Conservation (phyloP, 768 basidiomycete species). For the Rhizopogon vinicolor region DNA sequence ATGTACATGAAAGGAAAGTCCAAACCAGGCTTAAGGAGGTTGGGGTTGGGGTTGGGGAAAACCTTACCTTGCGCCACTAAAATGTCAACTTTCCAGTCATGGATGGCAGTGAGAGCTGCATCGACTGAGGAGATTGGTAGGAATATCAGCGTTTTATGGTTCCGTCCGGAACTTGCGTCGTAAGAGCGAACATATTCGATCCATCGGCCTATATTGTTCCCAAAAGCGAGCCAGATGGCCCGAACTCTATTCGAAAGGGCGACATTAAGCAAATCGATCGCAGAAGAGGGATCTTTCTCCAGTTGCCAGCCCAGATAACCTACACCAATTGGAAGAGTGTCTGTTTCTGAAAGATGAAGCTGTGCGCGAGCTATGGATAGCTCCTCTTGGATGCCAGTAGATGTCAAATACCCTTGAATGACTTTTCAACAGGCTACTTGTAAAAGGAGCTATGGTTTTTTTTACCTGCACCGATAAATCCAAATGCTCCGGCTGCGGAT, state of each 20-base stretch:
- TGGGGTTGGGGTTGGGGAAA: constrained; percentile 6
- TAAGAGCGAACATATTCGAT: constrained; percentile 53
- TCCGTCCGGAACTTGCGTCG: constrained; percentile 37
- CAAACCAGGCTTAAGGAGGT: not conserved
- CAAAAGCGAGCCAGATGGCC: constrained; percentile 77
- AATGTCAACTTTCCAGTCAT: constrained; percentile 68
- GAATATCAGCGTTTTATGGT: constrained; percentile 50
- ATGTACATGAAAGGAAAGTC: constrained; percentile 2
- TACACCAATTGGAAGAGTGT: constrained; percentile 57
- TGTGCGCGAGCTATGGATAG: constrained; percentile 46
- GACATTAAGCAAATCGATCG: constrained; percentile 39
- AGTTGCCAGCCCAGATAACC: constrained; percentile 73
- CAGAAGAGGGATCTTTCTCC: constrained; percentile 40
- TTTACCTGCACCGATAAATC: constrained; percentile 64
- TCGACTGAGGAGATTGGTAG: constrained; percentile 59
- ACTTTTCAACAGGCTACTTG: constrained; percentile 4
- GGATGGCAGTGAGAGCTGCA: constrained; percentile 54
- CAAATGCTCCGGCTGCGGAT: constrained; percentile 67
- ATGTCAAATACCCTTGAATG: constrained; percentile 41
- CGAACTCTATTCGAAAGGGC: constrained; percentile 53
- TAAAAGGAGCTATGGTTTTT: not conserved
- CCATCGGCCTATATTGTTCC: constrained; percentile 54
- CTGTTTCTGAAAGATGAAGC: constrained; percentile 28
- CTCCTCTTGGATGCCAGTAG: constrained; percentile 44
- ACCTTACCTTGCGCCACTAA: constrained; percentile 71